Percentiles rank a stretch among this genome's conserved stretches.
phyloP scores from a whole-genome alignment of 768 basidiomycete species.

The Suillus subluteus region DNA sequence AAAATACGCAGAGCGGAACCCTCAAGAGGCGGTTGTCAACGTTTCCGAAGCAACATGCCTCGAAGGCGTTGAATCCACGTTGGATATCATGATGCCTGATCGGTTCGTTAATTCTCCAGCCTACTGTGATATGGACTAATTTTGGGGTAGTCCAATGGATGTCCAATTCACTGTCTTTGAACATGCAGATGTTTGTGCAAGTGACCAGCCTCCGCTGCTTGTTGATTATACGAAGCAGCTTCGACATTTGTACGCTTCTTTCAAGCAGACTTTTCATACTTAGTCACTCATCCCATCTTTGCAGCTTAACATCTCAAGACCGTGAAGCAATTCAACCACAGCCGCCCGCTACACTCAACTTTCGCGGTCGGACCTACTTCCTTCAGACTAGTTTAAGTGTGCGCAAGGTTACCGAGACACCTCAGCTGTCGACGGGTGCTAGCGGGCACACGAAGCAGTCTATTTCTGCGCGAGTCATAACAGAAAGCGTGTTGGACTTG shows the following conservation, averaged over 20 bases:
- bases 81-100: conserved; percentile 62
- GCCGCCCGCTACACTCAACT: conserved; percentile 47
- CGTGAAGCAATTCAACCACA: conserved; percentile 42
- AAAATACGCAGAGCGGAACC: background rate
- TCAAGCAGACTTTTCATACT: background rate
- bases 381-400: conserved; percentile 52
- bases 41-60: conserved; percentile 32
- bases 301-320: conserved; percentile 39
- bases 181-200: conserved; percentile 27
- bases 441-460: conserved; percentile 9
- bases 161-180: conserved; percentile 51
- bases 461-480: conserved; percentile 28
- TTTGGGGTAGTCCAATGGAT: conserved; percentile 54
- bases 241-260: conserved; percentile 44
- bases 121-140: conserved; percentile 12
- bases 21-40: conserved; percentile 2
- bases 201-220: conserved; percentile 46
- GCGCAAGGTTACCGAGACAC: conserved; percentile 43
- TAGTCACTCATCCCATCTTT: conserved; percentile 8
- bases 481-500: conserved; percentile 56
- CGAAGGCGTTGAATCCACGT: conserved; percentile 38
- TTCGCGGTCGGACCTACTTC: conserved; percentile 44
- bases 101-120: conserved; percentile 40
- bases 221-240: conserved; percentile 44
- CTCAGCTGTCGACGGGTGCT: conserved; percentile 14